These are phyloP conservation scores for Sporisorium exsertum DNA, from an alignment of 1,284 basidiomycete species.

Conservation along the genomic window DNA sequence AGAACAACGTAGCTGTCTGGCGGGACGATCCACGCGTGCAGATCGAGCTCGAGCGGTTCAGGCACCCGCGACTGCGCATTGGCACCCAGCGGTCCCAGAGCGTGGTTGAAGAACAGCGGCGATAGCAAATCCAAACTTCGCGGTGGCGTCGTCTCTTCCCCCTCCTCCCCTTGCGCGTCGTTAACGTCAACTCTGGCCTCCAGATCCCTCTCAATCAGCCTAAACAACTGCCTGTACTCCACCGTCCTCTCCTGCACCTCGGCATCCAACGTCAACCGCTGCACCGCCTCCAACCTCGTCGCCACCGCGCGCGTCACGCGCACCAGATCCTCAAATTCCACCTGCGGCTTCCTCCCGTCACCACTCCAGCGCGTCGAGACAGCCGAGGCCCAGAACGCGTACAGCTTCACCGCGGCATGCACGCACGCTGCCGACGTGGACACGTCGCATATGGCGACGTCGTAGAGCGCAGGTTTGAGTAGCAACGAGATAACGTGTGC, in stretches of 20 bases:
- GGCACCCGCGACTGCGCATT: slow-evolving; percentile 83
- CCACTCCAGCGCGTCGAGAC: slow-evolving; percentile 81
- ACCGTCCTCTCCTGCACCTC: slow-evolving; percentile 92
- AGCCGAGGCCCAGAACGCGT: slow-evolving; percentile 83
- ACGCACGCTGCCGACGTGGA: slow-evolving; percentile 73
- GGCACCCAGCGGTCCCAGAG: slow-evolving; percentile 85
- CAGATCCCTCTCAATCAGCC: slow-evolving; percentile 84
- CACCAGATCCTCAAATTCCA: slow-evolving; percentile 75
- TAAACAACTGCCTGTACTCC: slow-evolving; percentile 82
- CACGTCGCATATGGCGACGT: slow-evolving; percentile 29
- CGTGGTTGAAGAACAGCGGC: slow-evolving; percentile 82
- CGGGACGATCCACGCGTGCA: slow-evolving; percentile 85
- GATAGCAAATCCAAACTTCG: slow-evolving; percentile 88
- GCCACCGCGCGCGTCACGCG: slow-evolving; percentile 76
- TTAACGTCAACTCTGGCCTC: slow-evolving; percentile 21
- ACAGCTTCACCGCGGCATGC: slow-evolving; percentile 86
- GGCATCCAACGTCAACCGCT: slow-evolving; percentile 75
- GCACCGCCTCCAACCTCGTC: slow-evolving; percentile 74
- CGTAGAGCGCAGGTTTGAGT: slow-evolving; percentile 68
- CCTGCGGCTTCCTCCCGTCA: slow-evolving; percentile 75
- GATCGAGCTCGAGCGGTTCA: slow-evolving; percentile 84
- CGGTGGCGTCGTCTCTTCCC: slow-evolving; percentile 71
- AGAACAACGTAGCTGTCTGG: slow-evolving; percentile 23
- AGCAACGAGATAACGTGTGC: slow-evolving; percentile 72
- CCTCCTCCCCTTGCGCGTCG: neutral